A percentile compares a stretch with the other conserved stretches of the same genome.
Conservation (phyloP, 1,284 basidiomycete genomes). For the Leccinum proximum region DNA sequence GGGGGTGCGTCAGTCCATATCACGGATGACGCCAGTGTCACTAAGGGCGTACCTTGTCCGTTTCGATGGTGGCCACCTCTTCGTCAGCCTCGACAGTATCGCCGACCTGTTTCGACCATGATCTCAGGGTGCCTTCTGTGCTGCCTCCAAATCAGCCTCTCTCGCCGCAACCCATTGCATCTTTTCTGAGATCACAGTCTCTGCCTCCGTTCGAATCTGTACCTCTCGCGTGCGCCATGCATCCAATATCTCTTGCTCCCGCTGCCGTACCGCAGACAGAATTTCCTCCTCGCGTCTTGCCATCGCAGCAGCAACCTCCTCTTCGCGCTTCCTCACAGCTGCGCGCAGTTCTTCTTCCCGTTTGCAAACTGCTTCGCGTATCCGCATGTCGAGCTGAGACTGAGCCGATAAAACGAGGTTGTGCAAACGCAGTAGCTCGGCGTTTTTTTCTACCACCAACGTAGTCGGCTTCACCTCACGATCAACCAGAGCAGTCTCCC, state of each 20-base stretch:
- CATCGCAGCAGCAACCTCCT: conserved; percentile 65
- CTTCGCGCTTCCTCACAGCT: conserved; percentile 64
- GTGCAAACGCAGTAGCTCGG: conserved; percentile 52
- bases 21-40: background rate
- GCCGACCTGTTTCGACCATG: conserved; percentile 94
- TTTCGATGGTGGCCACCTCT: conserved; percentile 98
- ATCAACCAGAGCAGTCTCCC: conserved; percentile 52
- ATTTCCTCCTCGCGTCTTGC: conserved; percentile 70
- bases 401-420: conserved; percentile 37
- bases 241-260: conserved; percentile 67
- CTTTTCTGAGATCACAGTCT: conserved; percentile 47
- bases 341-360: conserved; percentile 66
- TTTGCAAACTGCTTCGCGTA: conserved; percentile 56
- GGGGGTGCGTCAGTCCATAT: conserved; percentile 8
- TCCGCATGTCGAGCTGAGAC: conserved; percentile 44
- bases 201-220: conserved; percentile 48
- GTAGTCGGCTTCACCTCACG: conserved; percentile 49
- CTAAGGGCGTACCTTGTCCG: conserved; percentile 79
- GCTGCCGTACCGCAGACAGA: conserved; percentile 58
- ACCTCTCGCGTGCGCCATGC: conserved; percentile 60
- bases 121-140: conserved; percentile 97
- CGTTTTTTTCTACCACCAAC: conserved; percentile 53
- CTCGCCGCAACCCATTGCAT: conserved; percentile 48
- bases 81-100: conserved; percentile 92
- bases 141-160: conserved; percentile 48